A percentile compares a stretch with the other conserved stretches of the same genome.
Conservation (phyloP, 805 yeast genomes). For the Cyberlindnera saturnus region DNA sequence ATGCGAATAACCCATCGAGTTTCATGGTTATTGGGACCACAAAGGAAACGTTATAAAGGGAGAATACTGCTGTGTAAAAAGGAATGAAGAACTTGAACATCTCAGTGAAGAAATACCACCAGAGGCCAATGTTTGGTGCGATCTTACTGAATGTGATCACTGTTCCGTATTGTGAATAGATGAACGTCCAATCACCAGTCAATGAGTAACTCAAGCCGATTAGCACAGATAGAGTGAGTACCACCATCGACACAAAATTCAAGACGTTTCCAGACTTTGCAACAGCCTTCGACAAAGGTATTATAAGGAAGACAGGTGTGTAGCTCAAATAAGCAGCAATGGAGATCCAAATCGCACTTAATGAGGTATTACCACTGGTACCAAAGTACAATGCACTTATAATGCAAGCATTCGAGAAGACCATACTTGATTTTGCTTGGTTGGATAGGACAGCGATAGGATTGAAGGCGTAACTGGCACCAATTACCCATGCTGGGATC, state of each 20-base stretch:
- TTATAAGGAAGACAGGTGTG: conserved; percentile 52
- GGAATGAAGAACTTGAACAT: conserved; percentile 86
- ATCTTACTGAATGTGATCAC: conserved; percentile 59
- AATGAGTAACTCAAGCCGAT: conserved; percentile 33
- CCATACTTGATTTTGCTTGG: conserved; percentile 59
- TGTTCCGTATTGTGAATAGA: conserved; percentile 52
- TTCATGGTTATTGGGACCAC: conserved; percentile 71
- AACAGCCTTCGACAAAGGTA: conserved; percentile 42
- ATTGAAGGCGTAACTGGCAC: conserved; percentile 66
- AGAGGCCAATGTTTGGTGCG: conserved; percentile 85
- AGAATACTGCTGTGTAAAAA: conserved; percentile 80
- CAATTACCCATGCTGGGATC: conserved; percentile 39
- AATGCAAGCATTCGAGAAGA: conserved; percentile 55
- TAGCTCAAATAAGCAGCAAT: conserved; percentile 58
- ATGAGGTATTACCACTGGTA: conserved; percentile 28
- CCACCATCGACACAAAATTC: conserved; percentile 25
- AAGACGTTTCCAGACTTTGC: conserved; percentile 13
- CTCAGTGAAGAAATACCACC: conserved; percentile 99
- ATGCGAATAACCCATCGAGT: conserved; percentile 61
- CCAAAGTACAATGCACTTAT: conserved; percentile 42
- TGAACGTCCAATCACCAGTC: conserved; percentile 37
- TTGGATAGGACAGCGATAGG: conserved; percentile 72
- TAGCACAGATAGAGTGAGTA: conserved; percentile 24
- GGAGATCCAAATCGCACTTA: conserved; percentile 50
- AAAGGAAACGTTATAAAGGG: conserved; percentile 61